Conservation (phyloP, 306 rosid genomes). For the Albizia julibrissin region DNA sequence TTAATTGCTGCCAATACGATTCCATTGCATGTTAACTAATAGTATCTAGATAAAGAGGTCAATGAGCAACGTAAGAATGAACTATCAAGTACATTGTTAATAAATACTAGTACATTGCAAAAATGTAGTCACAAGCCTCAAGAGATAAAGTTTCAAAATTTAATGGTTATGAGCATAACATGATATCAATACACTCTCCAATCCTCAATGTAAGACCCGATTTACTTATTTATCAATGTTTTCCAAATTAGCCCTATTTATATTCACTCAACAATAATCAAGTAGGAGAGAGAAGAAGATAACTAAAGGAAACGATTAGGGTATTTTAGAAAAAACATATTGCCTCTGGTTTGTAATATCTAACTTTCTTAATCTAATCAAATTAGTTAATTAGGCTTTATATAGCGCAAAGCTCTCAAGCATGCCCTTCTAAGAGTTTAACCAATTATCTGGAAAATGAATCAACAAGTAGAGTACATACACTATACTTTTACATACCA, state of each 20-base stretch:
- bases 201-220: too few species aligned
- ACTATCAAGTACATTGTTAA: not conserved
- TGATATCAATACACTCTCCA: not conserved
- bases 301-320: too few species aligned
- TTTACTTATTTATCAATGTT: too few species aligned
- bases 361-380: too few species aligned
- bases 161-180: not conserved
- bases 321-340: too few species aligned
- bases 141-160: not conserved
- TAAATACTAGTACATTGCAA: not conserved
- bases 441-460: not conserved
- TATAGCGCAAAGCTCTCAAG: too few species aligned
- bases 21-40: not conserved
- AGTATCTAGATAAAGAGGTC: not conserved
- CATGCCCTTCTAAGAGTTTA: not conserved
- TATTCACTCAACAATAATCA: too few species aligned
- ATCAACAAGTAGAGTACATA: not conserved
- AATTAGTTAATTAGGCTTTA: too few species aligned
- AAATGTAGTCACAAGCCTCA: not conserved
- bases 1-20: slow-evolving; percentile 29
- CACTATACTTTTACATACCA: slow-evolving; percentile 20
- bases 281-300: too few species aligned
- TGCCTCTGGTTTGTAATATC: too few species aligned
- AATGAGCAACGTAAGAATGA: not conserved
- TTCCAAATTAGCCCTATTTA: not conserved